Percentiles rank a stretch among this genome's conserved stretches.
phyloP scores from a whole-genome alignment of 2,329 filamentous ascomycete genomes.

The Dichotomopilus funicola region DNA sequence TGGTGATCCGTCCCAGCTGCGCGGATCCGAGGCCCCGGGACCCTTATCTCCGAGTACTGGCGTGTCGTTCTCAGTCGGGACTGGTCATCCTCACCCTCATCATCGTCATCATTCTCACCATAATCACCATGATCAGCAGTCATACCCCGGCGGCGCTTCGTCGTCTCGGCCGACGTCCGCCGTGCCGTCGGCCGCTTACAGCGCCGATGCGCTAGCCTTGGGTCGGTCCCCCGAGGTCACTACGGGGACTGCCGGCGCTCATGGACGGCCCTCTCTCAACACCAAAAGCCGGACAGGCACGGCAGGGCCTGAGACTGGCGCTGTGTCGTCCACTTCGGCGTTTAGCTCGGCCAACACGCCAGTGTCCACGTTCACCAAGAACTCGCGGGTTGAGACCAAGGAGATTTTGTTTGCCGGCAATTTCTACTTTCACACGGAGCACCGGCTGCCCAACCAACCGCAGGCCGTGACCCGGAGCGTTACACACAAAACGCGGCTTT shows the following conservation, averaged over 20 bases:
- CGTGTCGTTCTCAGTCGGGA: neutral
- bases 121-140: too few species aligned
- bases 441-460: conserved; percentile 25
- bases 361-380: conserved; percentile 15
- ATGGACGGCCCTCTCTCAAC: neutral
- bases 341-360: conserved; percentile 7
- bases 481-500: conserved; percentile 49
- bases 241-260: too few species aligned
- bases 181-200: too few species aligned
- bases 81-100: neutral
- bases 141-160: too few species aligned
- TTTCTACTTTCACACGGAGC: conserved; percentile 38
- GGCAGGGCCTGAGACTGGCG: conserved; percentile 34
- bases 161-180: too few species aligned
- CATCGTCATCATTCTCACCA: too few species aligned
- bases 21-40: neutral
- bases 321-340: conserved; percentile 1
- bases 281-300: conserved; percentile 23
- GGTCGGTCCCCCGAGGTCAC: too few species aligned
- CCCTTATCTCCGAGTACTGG: conserved; percentile 7
- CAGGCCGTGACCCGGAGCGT: conserved; percentile 36
- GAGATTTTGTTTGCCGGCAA: conserved; percentile 35
- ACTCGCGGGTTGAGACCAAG: conserved; percentile 32
- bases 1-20: too few species aligned
- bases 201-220: too few species aligned